Evolutionary conservation across 2,329 filamentous ascomycete species (phyloP), one percentile per base, ranked within the genome.

Genomic region (Colletotrichum sp.): DNA sequence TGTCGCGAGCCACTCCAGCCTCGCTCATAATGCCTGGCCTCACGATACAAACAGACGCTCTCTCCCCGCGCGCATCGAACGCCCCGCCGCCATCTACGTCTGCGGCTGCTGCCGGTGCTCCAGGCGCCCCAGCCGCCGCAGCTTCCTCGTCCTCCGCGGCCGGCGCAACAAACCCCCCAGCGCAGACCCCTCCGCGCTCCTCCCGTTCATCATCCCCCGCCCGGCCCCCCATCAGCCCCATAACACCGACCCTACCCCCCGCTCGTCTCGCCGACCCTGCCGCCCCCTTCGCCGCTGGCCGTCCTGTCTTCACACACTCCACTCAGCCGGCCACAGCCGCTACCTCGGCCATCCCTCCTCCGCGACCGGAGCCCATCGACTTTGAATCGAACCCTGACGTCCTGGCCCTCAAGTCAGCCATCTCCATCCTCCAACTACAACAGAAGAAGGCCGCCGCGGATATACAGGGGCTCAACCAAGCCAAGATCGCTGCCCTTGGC

Each of bases 371-470:
- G 52, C 87, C 91, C 60, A 87, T 93, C 74, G 87, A 90, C 79
- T 91, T 93, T 76, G 88, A 90, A 78, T 84, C 86, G 71, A 98
- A 98, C 81, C 93, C 95, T 9, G 96, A 98, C 87, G 95, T 94
- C 28, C 93, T 98, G 76, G 96, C 96, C 7, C 89, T 98, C 75
- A 93, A 94, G 78, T 95, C 94, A 30, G 95, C 96, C 61, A 95
- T 98, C 76, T 94, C 95, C 11, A 93, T 98, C 68, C 88, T 98
- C 63, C 95, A 98, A 85, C 89, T 98, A 78, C 96, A 98, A 86
- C 93, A 93, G 78, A 92, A 93, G 81, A 94, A 94, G 82, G 95
- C 95, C 55, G 87, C 92, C 66, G 90, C 91, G 63, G 96, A 98
- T 85, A 93, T 98, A 68, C 90, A 91, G 79, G 87, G 90, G 0